These are phyloP conservation scores for Talaromyces pinophilus DNA, from an alignment of 2,329 filamentous ascomycete genomes.

Conservation along the genomic window DNA sequence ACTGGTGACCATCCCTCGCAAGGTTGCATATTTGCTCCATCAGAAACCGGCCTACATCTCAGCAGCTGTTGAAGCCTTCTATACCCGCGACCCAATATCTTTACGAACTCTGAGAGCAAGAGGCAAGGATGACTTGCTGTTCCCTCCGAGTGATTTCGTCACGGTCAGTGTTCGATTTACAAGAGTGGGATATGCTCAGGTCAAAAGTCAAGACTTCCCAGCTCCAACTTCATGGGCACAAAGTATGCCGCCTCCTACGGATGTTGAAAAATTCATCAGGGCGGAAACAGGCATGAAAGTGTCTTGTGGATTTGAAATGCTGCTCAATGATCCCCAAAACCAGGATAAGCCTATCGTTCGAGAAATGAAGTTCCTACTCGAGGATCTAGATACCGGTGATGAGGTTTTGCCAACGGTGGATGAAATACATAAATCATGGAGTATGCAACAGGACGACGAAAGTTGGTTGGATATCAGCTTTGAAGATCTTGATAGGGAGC, in stretches of 20 bases:
- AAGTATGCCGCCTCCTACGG: slow-evolving; percentile 41
- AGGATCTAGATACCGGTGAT: slow-evolving; percentile 73
- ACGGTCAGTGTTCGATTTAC: slow-evolving; percentile 79
- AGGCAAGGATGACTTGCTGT: slow-evolving; percentile 57
- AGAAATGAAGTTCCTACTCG: slow-evolving; percentile 74
- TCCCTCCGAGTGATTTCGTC: slow-evolving; percentile 78
- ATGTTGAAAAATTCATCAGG: slow-evolving; percentile 51
- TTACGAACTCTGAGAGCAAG: slow-evolving; percentile 67
- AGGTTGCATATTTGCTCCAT: slow-evolving; percentile 77
- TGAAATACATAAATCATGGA: slow-evolving; percentile 70
- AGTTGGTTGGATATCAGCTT: slow-evolving; percentile 92
- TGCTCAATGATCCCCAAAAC: slow-evolving; percentile 67
- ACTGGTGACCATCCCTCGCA: slow-evolving; percentile 73
- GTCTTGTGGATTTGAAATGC: slow-evolving; percentile 86
- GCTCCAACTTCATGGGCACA: slow-evolving; percentile 60
- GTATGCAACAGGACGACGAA: slow-evolving; percentile 74
- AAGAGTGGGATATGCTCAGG: slow-evolving; percentile 83
- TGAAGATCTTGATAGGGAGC: slow-evolving; percentile 80
- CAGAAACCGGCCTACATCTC: slow-evolving; percentile 73
- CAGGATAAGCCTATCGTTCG: slow-evolving; percentile 68
- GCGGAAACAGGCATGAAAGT: slow-evolving; percentile 83
- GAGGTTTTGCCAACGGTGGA: slow-evolving; percentile 68
- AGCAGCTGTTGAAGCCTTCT: slow-evolving; percentile 86
- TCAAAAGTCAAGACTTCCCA: slow-evolving; percentile 80
- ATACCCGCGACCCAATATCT: slow-evolving; percentile 78